Base-by-base conservation (phyloP, 345 rosid genomes). In the Hypericum perforatum region DNA sequence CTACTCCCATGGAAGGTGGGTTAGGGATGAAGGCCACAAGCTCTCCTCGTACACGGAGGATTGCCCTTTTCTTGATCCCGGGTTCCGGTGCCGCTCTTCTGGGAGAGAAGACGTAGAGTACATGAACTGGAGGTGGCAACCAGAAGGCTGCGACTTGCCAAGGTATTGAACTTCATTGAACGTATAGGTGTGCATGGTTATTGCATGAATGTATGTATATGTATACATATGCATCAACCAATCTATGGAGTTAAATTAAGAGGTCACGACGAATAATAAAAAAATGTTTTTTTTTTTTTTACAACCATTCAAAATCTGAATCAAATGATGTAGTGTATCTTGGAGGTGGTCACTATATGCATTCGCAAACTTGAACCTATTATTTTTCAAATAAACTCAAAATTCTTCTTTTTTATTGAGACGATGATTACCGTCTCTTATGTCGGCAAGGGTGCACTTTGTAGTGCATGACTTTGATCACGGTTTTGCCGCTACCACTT, bases 111-210 rank as follows among this genome's bases (percentile, higher is more conserved):
- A 88, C 41, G 59, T 58, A 0, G 85, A 66, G 60, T 88, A 69
- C 70, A 87, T 61, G 12, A 76, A 77, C 39, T 88, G 98, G 98
- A 76, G 88, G 53, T 92, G 98, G 95, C 85, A 85, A 60, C 95
- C 96, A 5, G 40, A 85, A 36, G 75, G 81, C 49, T 83, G 98
- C 50, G 68, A 79, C 68, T 74, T 88, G 59, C 86, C 90, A 13
- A 72, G 95, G 98, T 91, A 80, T 14, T 6, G 14, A 8, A n/a
- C 11, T 10, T 44, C 48, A 44, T 44, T 15, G 11, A 9, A 11
- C 1, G 5, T n/a, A 44, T n/a, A 44, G 5, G 6, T 7, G 14
- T 44, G 48, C 48, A 44, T 7, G 48, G 7, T 44, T 44, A 22
- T 22, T 44, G 5, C 8, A 44, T 44, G 48, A 15, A 5, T 43